Conservation (phyloP, 108 stramenopile species). For the Chaetoceros tenuissimus region DNA sequence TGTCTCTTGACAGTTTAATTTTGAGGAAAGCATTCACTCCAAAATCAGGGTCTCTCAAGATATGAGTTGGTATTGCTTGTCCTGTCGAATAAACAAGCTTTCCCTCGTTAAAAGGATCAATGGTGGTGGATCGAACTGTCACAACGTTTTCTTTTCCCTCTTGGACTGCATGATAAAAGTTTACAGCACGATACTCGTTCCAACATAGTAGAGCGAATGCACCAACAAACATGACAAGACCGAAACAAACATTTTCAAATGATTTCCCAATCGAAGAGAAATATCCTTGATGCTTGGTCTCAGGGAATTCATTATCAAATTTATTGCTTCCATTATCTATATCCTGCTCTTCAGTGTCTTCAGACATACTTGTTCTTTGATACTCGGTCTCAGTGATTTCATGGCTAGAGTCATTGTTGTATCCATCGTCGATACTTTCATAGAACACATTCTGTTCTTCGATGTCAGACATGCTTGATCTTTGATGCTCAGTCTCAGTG, state of each 20-base stretch:
- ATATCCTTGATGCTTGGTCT: slow-evolving; percentile 10
- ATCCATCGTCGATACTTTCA: no score
- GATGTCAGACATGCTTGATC: no score
- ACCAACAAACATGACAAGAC: slow-evolving; percentile 12
- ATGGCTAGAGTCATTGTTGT: no score
- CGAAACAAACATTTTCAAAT: slow-evolving; percentile 7
- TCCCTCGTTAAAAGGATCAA: slow-evolving; percentile 7
- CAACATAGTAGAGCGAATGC: slow-evolving; percentile 13
- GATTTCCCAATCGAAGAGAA: slow-evolving; percentile 10
- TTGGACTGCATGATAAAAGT: slow-evolving; percentile 15
- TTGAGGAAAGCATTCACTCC: not conserved
- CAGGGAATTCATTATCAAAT: no score
- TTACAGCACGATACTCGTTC: slow-evolving; percentile 26
- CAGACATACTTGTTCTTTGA: no score
- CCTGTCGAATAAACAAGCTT: slow-evolving; percentile 14
- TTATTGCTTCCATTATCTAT: no score
- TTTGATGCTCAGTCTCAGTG: no score
- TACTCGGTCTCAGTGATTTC: no score
- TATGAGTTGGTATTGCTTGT: not conserved
- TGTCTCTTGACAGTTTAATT: slow-evolving; percentile 9
- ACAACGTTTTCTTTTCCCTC: slow-evolving; percentile 16
- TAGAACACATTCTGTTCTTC: no score
- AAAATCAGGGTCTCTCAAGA: slow-evolving; percentile 8
- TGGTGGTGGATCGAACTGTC: slow-evolving; percentile 3
- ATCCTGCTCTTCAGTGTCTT: no score